Conservation (phyloP, 1,139 yeast genomes). For the Wickerhamomyces sp. region DNA sequence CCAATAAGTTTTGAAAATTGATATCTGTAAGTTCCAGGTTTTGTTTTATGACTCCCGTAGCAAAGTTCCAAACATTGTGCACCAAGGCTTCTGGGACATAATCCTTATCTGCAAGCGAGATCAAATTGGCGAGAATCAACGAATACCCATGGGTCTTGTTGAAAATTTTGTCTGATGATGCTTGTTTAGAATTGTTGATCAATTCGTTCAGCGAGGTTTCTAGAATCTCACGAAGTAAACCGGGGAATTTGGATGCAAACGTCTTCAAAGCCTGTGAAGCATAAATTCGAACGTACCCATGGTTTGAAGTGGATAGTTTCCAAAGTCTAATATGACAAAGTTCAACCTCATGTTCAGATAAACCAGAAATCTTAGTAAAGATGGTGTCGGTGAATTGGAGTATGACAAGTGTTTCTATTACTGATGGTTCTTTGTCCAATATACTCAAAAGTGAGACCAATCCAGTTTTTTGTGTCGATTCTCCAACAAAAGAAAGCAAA, state of each 20-base stretch:
- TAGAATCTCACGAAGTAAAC: constrained; percentile 24
- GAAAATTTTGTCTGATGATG: constrained; percentile 27
- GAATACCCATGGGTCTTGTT: constrained; percentile 37
- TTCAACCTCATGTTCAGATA: constrained; percentile 27
- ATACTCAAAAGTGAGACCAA: constrained; percentile 14
- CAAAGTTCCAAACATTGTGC: constrained; percentile 30
- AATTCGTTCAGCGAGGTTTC: constrained; percentile 26
- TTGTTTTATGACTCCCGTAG: constrained; percentile 29
- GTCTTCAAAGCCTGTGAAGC: constrained; percentile 31
- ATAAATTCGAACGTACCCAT: constrained; percentile 32
- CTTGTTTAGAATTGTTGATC: constrained; percentile 31
- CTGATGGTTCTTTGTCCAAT: constrained; percentile 15
- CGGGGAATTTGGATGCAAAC: constrained; percentile 29
- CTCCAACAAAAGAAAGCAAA: constrained; percentile 12
- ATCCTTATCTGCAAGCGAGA: constrained; percentile 28
- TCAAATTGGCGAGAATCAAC: constrained; percentile 32
- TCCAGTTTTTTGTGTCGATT: constrained; percentile 13
- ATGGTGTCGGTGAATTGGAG: constrained; percentile 23
- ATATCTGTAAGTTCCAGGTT: constrained; percentile 26
- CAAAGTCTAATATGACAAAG: constrained; percentile 26
- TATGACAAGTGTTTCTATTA: constrained; percentile 19
- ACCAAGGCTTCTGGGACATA: constrained; percentile 32
- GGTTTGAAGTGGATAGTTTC: constrained; percentile 28
- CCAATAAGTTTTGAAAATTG: constrained; percentile 36
- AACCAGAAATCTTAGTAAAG: constrained; percentile 22